Evolutionary conservation across 768 basidiomycete species (phyloP).

Genomic region (Fistulinella prunicolor): DNA sequence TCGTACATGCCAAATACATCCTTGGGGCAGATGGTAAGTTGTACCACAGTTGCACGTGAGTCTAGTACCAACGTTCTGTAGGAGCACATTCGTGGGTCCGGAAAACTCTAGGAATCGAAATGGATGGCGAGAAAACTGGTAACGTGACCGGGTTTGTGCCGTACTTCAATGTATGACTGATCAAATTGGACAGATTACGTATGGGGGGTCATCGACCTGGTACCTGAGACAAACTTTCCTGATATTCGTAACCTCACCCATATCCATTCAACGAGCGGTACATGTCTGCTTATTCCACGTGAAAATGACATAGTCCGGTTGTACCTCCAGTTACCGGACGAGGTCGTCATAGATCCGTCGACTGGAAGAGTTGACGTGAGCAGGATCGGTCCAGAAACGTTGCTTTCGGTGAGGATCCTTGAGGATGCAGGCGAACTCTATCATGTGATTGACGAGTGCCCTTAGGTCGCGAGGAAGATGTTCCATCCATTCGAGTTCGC

Average conservation of each 20-base stretch:
- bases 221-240: constrained; percentile 69
- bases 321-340: constrained; percentile 64
- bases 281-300: constrained; percentile 70
- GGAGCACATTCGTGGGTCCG: constrained; percentile 45
- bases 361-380: constrained; percentile 10
- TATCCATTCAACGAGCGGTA: constrained; percentile 62
- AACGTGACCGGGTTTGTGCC: not conserved
- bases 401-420: not conserved
- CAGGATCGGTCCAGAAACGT: not conserved
- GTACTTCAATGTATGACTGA: not conserved
- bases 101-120: constrained; percentile 38
- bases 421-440: not conserved
- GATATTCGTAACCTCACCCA: constrained; percentile 61
- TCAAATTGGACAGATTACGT: constrained; percentile 48
- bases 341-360: constrained; percentile 40
- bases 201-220: constrained; percentile 76
- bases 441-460: not conserved
- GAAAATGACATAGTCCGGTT: constrained; percentile 62
- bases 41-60: not conserved
- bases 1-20: constrained; percentile 29
- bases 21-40: constrained; percentile 32
- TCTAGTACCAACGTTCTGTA: constrained; percentile 1
- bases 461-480: not conserved
- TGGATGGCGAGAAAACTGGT: constrained; percentile 46
- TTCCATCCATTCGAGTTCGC: constrained; percentile 27